Evolutionary conservation across 1,284 basidiomycete genomes (phyloP).

Genomic region (Volvariella surrecta): DNA sequence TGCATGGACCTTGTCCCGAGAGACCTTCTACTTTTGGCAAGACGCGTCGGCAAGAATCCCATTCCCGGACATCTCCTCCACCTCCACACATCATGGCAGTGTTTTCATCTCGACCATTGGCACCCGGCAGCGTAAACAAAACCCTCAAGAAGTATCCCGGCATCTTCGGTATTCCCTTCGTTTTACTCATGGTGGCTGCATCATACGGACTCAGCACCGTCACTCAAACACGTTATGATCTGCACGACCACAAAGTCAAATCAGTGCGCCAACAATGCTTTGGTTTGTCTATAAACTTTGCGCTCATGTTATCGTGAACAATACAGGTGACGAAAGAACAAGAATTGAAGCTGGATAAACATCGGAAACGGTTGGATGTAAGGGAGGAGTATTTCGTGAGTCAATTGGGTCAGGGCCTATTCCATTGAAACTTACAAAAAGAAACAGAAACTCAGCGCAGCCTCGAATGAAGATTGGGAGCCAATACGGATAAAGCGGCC

Average conservation of each 20-base stretch:
- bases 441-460: slow-evolving; percentile 54
- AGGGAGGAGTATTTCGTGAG: slow-evolving; percentile 94
- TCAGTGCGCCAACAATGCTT: slow-evolving; percentile 36
- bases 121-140: slow-evolving; percentile 33
- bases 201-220: slow-evolving; percentile 82
- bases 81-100: slow-evolving; percentile 37
- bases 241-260: slow-evolving; percentile 75
- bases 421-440: slow-evolving; percentile 3
- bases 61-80: not conserved
- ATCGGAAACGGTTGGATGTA: slow-evolving; percentile 85
- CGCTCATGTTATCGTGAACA: not conserved
- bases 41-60: too few relatives aligned
- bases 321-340: slow-evolving; percentile 73
- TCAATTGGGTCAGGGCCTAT: slow-evolving; percentile 14
- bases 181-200: slow-evolving; percentile 78
- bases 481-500: slow-evolving; percentile 81
- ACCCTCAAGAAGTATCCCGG: slow-evolving; percentile 50
- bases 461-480: slow-evolving; percentile 73
- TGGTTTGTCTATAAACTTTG: not conserved
- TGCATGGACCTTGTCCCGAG: too few relatives aligned
- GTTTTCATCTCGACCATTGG: slow-evolving; percentile 51
- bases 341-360: slow-evolving; percentile 72
- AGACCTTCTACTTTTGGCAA: too few relatives aligned
- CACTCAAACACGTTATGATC: slow-evolving; percentile 88
- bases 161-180: slow-evolving; percentile 83